phyloP scores from a whole-genome alignment of 306 rosid genomes.

The Quercus variabilis region DNA sequence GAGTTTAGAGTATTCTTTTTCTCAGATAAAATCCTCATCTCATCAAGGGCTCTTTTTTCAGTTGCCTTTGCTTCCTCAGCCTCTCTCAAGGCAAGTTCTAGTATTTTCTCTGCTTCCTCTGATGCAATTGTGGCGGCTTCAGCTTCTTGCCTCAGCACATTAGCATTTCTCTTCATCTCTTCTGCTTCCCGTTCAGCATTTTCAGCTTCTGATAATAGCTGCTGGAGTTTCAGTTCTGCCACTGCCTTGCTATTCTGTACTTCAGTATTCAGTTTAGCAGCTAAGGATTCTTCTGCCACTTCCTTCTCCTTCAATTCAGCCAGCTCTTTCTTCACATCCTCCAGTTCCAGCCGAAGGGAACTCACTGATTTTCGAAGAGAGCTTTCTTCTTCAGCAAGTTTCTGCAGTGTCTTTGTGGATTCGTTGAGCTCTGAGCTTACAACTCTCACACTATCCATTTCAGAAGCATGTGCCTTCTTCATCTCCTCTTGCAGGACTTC shows the following conservation, averaged over 20 bases:
- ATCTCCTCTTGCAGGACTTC: conserved; percentile 58
- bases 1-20: conserved; percentile 2
- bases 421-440: conserved; percentile 57
- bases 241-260: conserved; percentile 22
- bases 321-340: conserved; percentile 42
- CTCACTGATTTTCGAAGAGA: conserved; percentile 46
- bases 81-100: conserved; percentile 39
- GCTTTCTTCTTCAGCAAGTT: conserved; percentile 56
- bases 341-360: conserved; percentile 49
- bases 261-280: conserved; percentile 23
- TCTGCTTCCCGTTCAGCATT: conserved; percentile 46
- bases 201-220: conserved; percentile 41
- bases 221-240: conserved; percentile 27
- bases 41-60: conserved; percentile 46
- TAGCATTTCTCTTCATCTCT: conserved; percentile 43
- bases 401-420: conserved; percentile 56
- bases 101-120: conserved; percentile 45
- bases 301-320: conserved; percentile 33
- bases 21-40: conserved; percentile 44
- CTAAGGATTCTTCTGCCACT: conserved; percentile 32
- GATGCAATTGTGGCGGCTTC: conserved; percentile 27
- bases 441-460: conserved; percentile 52
- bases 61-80: conserved; percentile 61
- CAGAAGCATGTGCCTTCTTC: conserved; percentile 57
- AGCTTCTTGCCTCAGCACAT: conserved; percentile 47